phyloP scores from a whole-genome alignment of 2,329 filamentous ascomycete genomes.

The Beauveria scarabaeidicola region DNA sequence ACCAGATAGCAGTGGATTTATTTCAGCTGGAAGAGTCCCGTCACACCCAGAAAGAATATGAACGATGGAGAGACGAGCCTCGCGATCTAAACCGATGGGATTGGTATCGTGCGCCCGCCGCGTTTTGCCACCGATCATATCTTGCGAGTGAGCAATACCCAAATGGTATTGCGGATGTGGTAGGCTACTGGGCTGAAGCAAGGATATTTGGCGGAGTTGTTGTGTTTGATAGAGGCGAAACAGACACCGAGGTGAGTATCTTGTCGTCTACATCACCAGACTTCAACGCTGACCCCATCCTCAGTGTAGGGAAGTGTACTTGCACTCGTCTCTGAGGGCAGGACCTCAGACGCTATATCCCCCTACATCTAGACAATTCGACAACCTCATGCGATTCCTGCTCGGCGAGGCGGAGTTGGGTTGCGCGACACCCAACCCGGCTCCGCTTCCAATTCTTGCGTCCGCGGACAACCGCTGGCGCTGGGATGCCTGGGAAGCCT shows the following conservation, averaged over 20 bases:
- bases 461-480: neutral
- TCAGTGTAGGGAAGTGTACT: neutral
- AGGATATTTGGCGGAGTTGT: slow-evolving; percentile 23
- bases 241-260: slow-evolving; percentile 13
- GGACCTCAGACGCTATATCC: neutral
- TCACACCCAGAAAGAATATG: neutral
- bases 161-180: slow-evolving; percentile 16
- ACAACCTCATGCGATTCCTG: neutral
- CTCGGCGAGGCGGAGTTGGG: neutral
- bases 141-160: slow-evolving; percentile 20
- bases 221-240: slow-evolving; percentile 20
- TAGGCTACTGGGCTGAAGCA: slow-evolving; percentile 23
- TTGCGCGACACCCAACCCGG: neutral
- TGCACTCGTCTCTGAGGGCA: neutral
- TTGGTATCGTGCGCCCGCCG: neutral
- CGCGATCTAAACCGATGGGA: neutral
- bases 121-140: neutral
- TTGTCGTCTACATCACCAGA: neutral
- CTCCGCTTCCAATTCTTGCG: neutral
- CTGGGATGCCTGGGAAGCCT: neutral
- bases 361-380: neutral
- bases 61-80: neutral
- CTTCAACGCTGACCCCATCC: neutral
- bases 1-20: neutral
- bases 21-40: neutral